These are phyloP conservation scores for Hemerocallis citrina DNA, from an alignment of 106 monocot genomes.

Conservation along the genomic window DNA sequence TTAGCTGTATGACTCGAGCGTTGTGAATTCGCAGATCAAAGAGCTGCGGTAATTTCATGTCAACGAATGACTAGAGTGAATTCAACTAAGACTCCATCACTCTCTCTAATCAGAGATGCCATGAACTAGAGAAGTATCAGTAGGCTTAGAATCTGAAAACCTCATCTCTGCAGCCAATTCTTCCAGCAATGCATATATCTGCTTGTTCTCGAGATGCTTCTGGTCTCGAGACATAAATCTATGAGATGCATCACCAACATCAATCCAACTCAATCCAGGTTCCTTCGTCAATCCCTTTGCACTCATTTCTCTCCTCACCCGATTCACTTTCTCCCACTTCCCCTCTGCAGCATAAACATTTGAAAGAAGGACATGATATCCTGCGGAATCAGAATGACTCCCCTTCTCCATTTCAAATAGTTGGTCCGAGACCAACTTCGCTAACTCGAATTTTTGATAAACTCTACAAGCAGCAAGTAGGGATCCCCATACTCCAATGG, in stretches of 20 bases:
- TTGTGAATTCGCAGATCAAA: too few species aligned
- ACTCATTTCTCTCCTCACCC: conserved; percentile 72
- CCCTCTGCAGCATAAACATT: conserved; percentile 70
- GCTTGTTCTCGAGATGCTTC: conserved; percentile 29
- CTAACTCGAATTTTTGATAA: conserved; percentile 61
- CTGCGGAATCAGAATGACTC: conserved; percentile 22
- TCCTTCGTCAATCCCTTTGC: conserved; percentile 60
- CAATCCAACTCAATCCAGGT: conserved; percentile 69
- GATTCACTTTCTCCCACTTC: conserved; percentile 62
- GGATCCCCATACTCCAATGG: conserved; percentile 74
- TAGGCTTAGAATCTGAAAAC: conserved; percentile 2
- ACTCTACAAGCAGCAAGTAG: conserved; percentile 78
- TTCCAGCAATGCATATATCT: conserved; percentile 29
- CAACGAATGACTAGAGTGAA: too few species aligned
- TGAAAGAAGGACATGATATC: conserved; percentile 74
- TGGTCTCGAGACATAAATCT: conserved; percentile 51
- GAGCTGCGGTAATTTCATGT: too few species aligned
- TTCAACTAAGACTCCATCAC: too few species aligned
- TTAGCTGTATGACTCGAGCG: too few species aligned
- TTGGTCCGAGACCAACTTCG: conserved; percentile 42
- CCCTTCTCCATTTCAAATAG: conserved; percentile 52
- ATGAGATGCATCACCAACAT: conserved; percentile 36
- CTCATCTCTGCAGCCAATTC: conserved; percentile 41
- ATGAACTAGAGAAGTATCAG: conserved; percentile 1
- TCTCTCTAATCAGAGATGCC: conserved; percentile 1